Base-by-base conservation (phyloP, 768 basidiomycete genomes). In the Jaapia argillacea region DNA sequence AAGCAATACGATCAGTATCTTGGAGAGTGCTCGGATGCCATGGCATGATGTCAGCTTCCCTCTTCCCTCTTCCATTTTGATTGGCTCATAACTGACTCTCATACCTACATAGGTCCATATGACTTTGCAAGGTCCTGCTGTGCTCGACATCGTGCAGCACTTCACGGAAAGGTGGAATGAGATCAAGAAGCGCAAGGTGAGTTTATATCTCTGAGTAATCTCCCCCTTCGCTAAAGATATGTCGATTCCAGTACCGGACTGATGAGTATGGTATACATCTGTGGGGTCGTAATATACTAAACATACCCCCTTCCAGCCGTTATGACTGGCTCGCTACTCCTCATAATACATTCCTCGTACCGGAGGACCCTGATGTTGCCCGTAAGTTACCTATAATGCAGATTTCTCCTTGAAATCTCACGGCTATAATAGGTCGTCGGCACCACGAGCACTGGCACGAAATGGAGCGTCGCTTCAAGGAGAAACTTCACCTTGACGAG, bases 141-240 rank as follows among this genome's bases (percentile, higher is more conserved):
- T 96, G 4, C 69, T 98, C 44, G 96, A 99, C 55, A 75, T 98
- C 16, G 76, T 81, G 12, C 92, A 96, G 61, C 92, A 96, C 66
- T 99, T 94, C 47, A 67, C 84, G 10, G 94, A 97, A 60, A 71
- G 89, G 18, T 91, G 87, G 87, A 91, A 92, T 54, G 86, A 89
- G 54, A 65, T 93, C 49, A 90, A 90, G 72, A 81, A 77, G 55
- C 74, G 85, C 54, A 92, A 80, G 67, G 83, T 79, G 53, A 36
- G 53, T 41, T 4, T n/a, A n/a, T n/a, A n/a, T n/a, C n/a, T n/a
- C n/a, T n/a, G n/a, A n/a, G n/a, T n/a, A n/a, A n/a, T n/a, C n/a
- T n/a, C n/a, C n/a, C n/a, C n/a, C n/a, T n/a, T n/a, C n/a, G n/a
- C n/a, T n/a, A n/a, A n/a, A 6, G 14, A 24, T 10, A 6, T 27